These are phyloP conservation scores for Beauveria australis DNA, from an alignment of 2,329 filamentous ascomycete genomes.

Conservation along the genomic window DNA sequence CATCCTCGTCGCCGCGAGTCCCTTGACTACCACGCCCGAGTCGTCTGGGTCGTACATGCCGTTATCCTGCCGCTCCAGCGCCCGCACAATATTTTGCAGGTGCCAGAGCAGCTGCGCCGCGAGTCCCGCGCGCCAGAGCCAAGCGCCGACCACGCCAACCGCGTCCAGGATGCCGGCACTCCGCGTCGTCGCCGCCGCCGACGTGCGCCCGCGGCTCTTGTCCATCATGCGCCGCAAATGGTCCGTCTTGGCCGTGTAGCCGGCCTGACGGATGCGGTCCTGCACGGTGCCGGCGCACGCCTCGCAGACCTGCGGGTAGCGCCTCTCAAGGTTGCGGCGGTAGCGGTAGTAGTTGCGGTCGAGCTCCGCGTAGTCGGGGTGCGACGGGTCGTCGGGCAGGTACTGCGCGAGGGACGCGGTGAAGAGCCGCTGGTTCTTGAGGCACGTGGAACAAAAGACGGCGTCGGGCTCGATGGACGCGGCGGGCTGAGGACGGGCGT, in stretches of 20 bases:
- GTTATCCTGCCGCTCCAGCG: slow-evolving; percentile 20
- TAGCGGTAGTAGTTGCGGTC: slow-evolving; percentile 64
- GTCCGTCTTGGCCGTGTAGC: slow-evolving; percentile 79
- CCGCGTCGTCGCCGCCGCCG: slow-evolving; percentile 11
- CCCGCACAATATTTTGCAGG: slow-evolving; percentile 20
- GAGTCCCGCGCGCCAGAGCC: slow-evolving; percentile 41
- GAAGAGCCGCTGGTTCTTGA: slow-evolving; percentile 82
- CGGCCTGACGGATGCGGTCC: slow-evolving; percentile 58
- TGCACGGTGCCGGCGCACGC: slow-evolving; percentile 70
- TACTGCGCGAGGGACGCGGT: slow-evolving; percentile 72
- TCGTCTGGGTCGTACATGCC: slow-evolving; percentile 29
- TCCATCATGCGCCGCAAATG: slow-evolving; percentile 69
- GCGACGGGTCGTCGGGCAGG: slow-evolving; percentile 53
- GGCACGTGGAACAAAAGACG: slow-evolving; percentile 66
- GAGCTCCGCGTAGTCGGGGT: slow-evolving; percentile 61
- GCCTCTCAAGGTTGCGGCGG: slow-evolving; percentile 63
- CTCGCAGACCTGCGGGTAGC: slow-evolving; percentile 83
- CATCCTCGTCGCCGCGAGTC: slow-evolving; percentile 13
- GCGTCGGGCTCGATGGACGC: slow-evolving; percentile 19
- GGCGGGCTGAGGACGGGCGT: slow-evolving; percentile 35
- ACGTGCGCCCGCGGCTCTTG: slow-evolving; percentile 39
- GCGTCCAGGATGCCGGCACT: slow-evolving; percentile 33
- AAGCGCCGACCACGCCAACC: slow-evolving; percentile 33
- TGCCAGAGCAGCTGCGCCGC: slow-evolving; percentile 45
- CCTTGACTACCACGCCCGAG: slow-evolving; percentile 13